Conservation (phyloP, 352 stramenopile genomes). For the Globisporangium camurandrum region DNA sequence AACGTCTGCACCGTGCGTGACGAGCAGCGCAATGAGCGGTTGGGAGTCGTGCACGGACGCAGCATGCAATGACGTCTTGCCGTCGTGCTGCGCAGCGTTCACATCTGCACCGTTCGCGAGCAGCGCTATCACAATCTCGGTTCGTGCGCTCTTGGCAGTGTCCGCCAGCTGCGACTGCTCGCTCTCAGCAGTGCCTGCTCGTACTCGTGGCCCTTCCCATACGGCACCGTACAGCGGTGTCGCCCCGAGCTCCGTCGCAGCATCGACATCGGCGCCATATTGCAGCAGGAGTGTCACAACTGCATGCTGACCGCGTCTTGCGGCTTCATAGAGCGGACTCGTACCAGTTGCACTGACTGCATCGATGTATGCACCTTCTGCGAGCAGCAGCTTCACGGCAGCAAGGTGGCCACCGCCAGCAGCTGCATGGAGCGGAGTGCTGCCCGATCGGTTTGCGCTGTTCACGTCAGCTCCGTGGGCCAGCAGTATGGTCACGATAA, state of each 20-base stretch:
- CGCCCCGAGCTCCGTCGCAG: too few relatives aligned
- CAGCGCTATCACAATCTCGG: neutral
- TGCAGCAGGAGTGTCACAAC: neutral
- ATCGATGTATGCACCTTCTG: neutral
- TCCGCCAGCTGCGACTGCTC: neutral
- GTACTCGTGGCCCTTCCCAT: too few relatives aligned
- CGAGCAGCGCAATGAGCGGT: neutral
- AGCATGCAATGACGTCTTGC: neutral
- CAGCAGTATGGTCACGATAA: neutral
- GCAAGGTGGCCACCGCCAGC: neutral
- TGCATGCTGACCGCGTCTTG: neutral
- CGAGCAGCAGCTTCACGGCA: neutral
- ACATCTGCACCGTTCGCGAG: neutral
- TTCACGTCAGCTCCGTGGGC: neutral
- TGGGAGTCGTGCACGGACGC: neutral
- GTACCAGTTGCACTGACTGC: neutral
- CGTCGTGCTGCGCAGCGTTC: neutral
- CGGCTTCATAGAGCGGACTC: neutral
- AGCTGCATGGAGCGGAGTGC: neutral
- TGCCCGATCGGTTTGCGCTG: neutral
- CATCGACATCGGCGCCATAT: neutral
- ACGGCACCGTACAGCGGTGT: neutral
- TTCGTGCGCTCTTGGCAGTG: neutral
- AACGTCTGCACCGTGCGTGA: neutral
- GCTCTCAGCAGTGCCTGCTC: neutral